Evolutionary conservation across 495 filamentous ascomycete genomes (phyloP), one percentile per base, ranked within the genome.

Genomic region (Podospora pseudopauciseta): DNA sequence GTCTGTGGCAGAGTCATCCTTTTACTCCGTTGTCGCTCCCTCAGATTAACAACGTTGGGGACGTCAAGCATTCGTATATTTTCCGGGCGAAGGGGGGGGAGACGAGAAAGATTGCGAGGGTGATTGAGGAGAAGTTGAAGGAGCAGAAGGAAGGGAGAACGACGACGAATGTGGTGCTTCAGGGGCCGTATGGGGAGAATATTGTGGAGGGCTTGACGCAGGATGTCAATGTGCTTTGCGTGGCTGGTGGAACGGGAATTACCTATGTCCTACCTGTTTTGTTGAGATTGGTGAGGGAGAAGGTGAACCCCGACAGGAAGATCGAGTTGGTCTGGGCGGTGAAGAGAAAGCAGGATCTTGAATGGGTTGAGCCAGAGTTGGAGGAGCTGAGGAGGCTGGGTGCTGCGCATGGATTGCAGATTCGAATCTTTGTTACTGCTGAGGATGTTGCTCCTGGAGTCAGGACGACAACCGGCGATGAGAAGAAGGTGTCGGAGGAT

Each of bases 1-100:
- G 82, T 64, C 77, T 90, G 65, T 90, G 87, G 85, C 87, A 91
- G 76, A 84, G 85, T 0, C 89, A 91, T 71, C 89, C 89, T 0
- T 89, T 90, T 71, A 91, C 89, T 0, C 85, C 87, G 0, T 75
- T 83, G 28, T 85, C 79, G 39, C 69, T 84, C 1, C 88, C 88
- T 0, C 73, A 72, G 2, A 69, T 70, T 2, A 68, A 74, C n/a
- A 60, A 49, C 5, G 66, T 70, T 4, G 73, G 73, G 0, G 57
- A 71, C 18, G 79, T 85, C 27, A 72, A 74, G 11, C 89, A 91
- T 64, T 83, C 85, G 5, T 91, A 91, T 67, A 81, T 91, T 65
- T 80, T 91, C 59, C 79, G 87, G 1, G 84, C 83, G 23, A 84
- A 86, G 64, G 82, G 80, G 4, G 89, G 89, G n/a, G 81, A 88